Evolutionary conservation across 192 early-diverging fungal genomes (phyloP).

Genomic region (Podila clonocystis): DNA sequence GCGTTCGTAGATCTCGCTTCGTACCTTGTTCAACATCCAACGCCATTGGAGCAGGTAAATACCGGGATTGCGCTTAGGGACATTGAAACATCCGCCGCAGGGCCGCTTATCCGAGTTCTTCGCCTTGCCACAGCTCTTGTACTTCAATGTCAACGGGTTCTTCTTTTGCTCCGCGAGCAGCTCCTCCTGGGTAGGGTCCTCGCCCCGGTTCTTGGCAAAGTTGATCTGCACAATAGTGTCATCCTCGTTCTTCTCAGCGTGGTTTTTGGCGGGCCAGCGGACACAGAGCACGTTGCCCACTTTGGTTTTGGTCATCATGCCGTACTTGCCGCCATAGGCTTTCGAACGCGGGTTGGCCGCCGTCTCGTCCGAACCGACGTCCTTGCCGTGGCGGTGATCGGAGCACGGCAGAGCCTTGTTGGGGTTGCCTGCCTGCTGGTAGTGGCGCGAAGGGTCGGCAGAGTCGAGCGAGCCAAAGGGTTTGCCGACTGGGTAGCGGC

Average conservation of each 20-base stretch:
- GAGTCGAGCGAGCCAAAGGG: slow-evolving; percentile 18
- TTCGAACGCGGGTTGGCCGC: background rate
- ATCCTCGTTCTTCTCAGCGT: slow-evolving; percentile 39
- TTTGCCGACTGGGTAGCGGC: slow-evolving; percentile 21
- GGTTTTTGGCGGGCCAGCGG: slow-evolving; percentile 52
- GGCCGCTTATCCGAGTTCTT: no score
- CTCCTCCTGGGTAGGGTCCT: slow-evolving; percentile 7
- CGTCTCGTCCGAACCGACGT: slow-evolving; percentile 36
- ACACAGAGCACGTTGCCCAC: slow-evolving; percentile 29
- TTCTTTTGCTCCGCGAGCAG: background rate
- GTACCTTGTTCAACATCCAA: slow-evolving; percentile 39
- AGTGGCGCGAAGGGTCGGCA: slow-evolving; percentile 37
- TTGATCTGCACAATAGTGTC: slow-evolving; percentile 43
- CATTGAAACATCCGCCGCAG: slow-evolving; percentile 46
- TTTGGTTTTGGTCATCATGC: slow-evolving; percentile 1
- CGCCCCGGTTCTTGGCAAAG: slow-evolving; percentile 14
- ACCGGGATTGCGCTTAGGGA: slow-evolving; percentile 22
- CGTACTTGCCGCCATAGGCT: slow-evolving; percentile 39
- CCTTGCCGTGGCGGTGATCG: slow-evolving; percentile 18
- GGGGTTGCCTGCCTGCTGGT: slow-evolving; percentile 37
- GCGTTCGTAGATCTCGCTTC: no score
- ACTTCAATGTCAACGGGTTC: no score
- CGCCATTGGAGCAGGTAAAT: slow-evolving; percentile 45
- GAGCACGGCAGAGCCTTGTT: slow-evolving; percentile 39
- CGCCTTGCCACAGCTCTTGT: no score